phyloP scores from a whole-genome alignment of 108 stramenopile species.

The Conticribra guillardii region DNA sequence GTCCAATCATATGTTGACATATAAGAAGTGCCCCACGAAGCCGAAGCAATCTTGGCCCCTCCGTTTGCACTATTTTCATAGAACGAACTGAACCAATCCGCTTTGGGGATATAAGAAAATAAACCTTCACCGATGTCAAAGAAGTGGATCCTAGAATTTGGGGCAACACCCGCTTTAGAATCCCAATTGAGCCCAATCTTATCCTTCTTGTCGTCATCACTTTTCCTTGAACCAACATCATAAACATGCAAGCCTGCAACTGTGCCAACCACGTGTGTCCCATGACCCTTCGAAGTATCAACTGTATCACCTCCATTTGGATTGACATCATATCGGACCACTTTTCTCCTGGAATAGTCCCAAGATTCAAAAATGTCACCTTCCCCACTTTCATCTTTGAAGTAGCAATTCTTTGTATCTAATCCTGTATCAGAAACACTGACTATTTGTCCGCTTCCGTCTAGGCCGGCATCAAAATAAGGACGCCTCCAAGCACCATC shows the following conservation, averaged over 20 bases:
- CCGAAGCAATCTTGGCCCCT: conserved; percentile 34
- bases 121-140: conserved; percentile 40
- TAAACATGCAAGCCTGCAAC: conserved; percentile 29
- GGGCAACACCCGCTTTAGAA: conserved; percentile 40
- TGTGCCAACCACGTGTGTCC: conserved; percentile 53
- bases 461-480: conserved; percentile 32
- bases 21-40: conserved; percentile 38
- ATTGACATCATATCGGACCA: conserved; percentile 40
- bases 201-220: conserved; percentile 13
- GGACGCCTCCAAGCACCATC: conserved; percentile 2
- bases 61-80: background rate
- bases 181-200: background rate
- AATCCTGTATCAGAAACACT: conserved; percentile 47
- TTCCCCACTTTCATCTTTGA: conserved; percentile 9
- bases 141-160: conserved; percentile 37
- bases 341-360: conserved; percentile 26
- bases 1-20: conserved; percentile 2
- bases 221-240: background rate
- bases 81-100: conserved; percentile 12
- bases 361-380: conserved; percentile 2
- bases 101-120: background rate
- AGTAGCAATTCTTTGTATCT: conserved; percentile 47
- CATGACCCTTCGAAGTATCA: conserved; percentile 33
- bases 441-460: conserved; percentile 42
- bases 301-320: conserved; percentile 17